These are phyloP conservation scores for Rhizophagus prolifer DNA, from an alignment of 192 early-diverging fungal species.

Conservation along the genomic window DNA sequence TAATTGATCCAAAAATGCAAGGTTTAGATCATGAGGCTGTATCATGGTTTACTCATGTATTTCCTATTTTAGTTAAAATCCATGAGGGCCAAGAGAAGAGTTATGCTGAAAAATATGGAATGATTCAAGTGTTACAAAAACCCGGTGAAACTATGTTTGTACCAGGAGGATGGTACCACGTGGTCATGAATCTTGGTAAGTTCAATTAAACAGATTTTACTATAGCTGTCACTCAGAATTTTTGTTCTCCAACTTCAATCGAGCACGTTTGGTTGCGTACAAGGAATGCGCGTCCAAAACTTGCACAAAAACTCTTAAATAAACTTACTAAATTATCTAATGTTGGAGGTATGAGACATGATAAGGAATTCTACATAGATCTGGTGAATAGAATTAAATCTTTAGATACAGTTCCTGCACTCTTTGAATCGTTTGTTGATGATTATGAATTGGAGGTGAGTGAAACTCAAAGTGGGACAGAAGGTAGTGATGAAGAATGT, in stretches of 20 bases:
- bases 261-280: constrained; percentile 70
- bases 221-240: constrained; percentile 81
- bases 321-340: constrained; percentile 41
- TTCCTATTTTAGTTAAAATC: constrained; percentile 30
- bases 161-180: constrained; percentile 77
- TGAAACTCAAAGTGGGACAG: constrained; percentile 50
- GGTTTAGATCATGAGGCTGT: constrained; percentile 69
- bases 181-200: constrained; percentile 75
- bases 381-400: constrained; percentile 43
- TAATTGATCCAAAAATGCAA: constrained; percentile 60
- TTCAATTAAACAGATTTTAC: constrained; percentile 55
- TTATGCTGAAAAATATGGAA: constrained; percentile 54
- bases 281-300: constrained; percentile 53
- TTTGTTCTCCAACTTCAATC: constrained; percentile 63
- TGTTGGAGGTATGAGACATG: constrained; percentile 31
- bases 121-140: constrained; percentile 66
- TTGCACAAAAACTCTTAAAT: constrained; percentile 47
- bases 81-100: constrained; percentile 6
- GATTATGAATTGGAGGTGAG: constrained; percentile 27
- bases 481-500: constrained; percentile 51
- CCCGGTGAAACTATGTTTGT: constrained; percentile 84
- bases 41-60: constrained; percentile 71
- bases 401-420: constrained; percentile 43
- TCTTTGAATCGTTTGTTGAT: constrained; percentile 34
- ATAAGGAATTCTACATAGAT: constrained; percentile 34